A percentile compares a stretch with the other conserved stretches of the same genome.
Conservation (phyloP, 192 early-diverging fungal species). For the Podila horticola region DNA sequence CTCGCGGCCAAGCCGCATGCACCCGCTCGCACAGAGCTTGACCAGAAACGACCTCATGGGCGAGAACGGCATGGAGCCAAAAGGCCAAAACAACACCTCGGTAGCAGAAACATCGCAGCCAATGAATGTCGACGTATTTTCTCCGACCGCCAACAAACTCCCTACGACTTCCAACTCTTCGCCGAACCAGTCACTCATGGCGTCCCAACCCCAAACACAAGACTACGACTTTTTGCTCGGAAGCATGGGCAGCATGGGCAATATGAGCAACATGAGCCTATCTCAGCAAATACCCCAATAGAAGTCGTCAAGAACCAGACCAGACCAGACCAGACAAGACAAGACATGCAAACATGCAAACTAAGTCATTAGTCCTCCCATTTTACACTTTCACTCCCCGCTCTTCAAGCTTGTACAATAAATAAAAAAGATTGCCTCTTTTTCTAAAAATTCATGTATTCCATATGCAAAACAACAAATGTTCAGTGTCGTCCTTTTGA, state of each 20-base stretch:
- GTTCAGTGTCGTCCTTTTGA: conserved; percentile 33
- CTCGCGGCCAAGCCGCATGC: background rate
- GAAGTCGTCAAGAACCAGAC: background rate
- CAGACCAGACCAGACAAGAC: no score
- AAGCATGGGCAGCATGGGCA: background rate
- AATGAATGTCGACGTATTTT: background rate
- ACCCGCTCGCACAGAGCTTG: conserved; percentile 35
- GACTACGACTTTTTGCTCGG: conserved; percentile 19
- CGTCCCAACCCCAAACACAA: conserved; percentile 1
- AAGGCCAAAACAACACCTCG: background rate
- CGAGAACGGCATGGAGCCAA: background rate
- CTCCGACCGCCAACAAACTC: background rate
- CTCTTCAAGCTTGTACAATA: no score
- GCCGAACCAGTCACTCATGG: conserved; percentile 5
- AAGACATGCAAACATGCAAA: no score
- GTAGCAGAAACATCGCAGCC: background rate
- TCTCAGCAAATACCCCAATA: conserved; percentile 8
- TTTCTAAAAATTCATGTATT: background rate
- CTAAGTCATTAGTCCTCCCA: no score
- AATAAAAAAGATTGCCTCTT: background rate
- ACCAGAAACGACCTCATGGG: conserved; percentile 20
- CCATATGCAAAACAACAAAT: background rate
- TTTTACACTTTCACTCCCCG: no score
- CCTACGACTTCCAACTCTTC: background rate
- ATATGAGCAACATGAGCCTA: background rate